A percentile compares a stretch with the other conserved stretches of the same genome.
Evolutionary conservation across 2,329 filamentous ascomycete genomes (phyloP).

Genomic region (Aspergillus persii): DNA sequence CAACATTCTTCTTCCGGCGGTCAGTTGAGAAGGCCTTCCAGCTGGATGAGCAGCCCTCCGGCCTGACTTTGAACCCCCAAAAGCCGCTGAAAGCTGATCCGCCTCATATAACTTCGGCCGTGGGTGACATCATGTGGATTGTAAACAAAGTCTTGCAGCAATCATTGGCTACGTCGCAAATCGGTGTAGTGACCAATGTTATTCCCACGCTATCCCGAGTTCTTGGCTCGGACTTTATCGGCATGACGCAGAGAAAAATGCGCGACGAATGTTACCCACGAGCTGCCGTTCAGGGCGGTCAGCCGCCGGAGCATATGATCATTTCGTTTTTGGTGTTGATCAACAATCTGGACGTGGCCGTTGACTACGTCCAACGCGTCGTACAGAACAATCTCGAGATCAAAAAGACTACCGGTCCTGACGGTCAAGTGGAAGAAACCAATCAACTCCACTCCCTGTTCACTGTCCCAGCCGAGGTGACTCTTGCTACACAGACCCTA

Average conservation of each 20-base stretch:
- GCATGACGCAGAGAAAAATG: slow-evolving; percentile 98
- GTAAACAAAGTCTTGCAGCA: slow-evolving; percentile 88
- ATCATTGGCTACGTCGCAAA: slow-evolving; percentile 80
- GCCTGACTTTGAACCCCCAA: slow-evolving; percentile 72
- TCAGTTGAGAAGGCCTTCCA: slow-evolving; percentile 98
- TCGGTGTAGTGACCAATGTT: slow-evolving; percentile 72
- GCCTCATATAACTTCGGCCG: slow-evolving; percentile 89
- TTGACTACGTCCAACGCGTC: slow-evolving; percentile 87
- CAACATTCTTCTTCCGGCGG: slow-evolving; percentile 92
- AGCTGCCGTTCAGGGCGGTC: slow-evolving; percentile 70
- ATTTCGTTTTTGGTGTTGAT: slow-evolving; percentile 88
- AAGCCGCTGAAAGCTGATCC: slow-evolving; percentile 72
- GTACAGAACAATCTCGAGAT: slow-evolving; percentile 64
- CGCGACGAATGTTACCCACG: slow-evolving; percentile 91
- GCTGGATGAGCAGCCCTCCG: slow-evolving; percentile 80
- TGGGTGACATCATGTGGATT: slow-evolving; percentile 99
- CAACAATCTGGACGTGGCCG: slow-evolving; percentile 91
- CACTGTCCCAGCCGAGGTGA: slow-evolving; percentile 73
- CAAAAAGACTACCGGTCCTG: slow-evolving; percentile 20
- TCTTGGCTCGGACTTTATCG: slow-evolving; percentile 84
- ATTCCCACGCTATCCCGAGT: slow-evolving; percentile 77
- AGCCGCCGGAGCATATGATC: slow-evolving; percentile 84
- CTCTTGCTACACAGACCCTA: slow-evolving; percentile 66
- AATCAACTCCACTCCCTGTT: slow-evolving; percentile 63
- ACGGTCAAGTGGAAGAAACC: slow-evolving; percentile 23